Evolutionary conservation across 495 filamentous ascomycete species (phyloP).

Genomic region (Diplogelasinospora grovesii): DNA sequence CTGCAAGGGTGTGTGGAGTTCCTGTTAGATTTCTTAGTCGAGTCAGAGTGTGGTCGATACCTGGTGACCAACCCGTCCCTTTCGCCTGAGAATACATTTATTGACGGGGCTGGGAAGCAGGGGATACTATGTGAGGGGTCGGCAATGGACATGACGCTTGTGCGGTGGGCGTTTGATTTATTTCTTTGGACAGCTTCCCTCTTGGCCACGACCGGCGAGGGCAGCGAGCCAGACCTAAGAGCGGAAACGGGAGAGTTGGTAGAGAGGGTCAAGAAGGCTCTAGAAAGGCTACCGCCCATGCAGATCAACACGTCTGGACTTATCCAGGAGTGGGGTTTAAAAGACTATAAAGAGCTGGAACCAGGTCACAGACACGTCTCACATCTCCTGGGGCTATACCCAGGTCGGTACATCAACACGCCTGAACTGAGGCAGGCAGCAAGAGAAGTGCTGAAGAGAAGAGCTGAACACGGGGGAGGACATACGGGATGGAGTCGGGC

Average conservation of each 20-base stretch:
- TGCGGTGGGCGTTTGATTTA: conserved; percentile 38
- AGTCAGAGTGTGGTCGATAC: conserved; percentile 23
- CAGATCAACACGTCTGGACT: conserved; percentile 32
- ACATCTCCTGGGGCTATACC: conserved; percentile 40
- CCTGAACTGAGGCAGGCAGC: conserved; percentile 22
- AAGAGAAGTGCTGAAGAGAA: conserved; percentile 17
- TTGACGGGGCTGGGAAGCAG: conserved; percentile 18
- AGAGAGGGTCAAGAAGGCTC: neutral
- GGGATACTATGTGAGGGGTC: conserved; percentile 19
- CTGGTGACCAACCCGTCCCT: conserved; percentile 40
- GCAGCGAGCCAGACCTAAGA: too few species aligned
- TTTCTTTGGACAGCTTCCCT: conserved; percentile 29
- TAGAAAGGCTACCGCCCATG: conserved; percentile 16
- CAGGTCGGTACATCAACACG: conserved; percentile 15
- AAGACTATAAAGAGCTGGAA: conserved; percentile 40
- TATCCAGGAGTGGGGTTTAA: conserved; percentile 44
- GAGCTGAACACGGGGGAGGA: conserved; percentile 29
- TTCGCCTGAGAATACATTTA: conserved; percentile 45
- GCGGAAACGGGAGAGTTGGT: too few species aligned
- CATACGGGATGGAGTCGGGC: conserved; percentile 46
- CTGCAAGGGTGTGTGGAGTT: conserved; percentile 22
- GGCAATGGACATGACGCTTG: conserved; percentile 44
- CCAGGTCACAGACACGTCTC: conserved; percentile 46
- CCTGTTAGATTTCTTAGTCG: conserved; percentile 6
- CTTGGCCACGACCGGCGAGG: conserved; percentile 11